Percentiles rank a stretch among this genome's conserved stretches.
These are phyloP conservation scores for Eucalyptus leucophloia DNA, from an alignment of 345 rosid genomes.

Conservation along the genomic window DNA sequence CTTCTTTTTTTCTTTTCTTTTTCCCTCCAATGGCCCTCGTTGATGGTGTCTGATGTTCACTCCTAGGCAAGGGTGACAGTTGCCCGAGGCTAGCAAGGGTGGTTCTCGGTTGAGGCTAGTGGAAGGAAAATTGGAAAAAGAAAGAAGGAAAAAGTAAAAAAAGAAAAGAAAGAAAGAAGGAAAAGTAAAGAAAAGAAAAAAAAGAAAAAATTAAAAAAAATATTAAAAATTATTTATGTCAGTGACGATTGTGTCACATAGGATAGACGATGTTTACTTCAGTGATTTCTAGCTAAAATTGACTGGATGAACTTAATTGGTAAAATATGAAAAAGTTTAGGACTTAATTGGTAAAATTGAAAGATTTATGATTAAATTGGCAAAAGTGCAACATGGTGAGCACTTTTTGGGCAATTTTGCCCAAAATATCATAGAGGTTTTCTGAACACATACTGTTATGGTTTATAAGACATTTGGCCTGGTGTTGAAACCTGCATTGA, in stretches of 20 bases:
- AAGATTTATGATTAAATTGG: too few relatives aligned
- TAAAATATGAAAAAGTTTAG: too few relatives aligned
- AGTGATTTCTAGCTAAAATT: too few relatives aligned
- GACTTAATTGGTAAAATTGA: background rate
- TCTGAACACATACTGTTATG: background rate
- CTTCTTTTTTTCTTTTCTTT: too few relatives aligned
- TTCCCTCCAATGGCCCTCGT: background rate
- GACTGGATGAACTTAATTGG: too few relatives aligned
- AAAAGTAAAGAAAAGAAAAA: background rate
- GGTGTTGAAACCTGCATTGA: background rate
- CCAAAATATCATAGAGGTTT: background rate
- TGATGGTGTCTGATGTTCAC: background rate
- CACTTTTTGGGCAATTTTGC: too few relatives aligned
- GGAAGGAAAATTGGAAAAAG: background rate
- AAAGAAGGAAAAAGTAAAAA: background rate
- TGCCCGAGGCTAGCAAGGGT: background rate
- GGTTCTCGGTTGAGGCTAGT: background rate
- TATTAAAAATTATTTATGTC: too few relatives aligned
- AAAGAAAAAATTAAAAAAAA: too few relatives aligned
- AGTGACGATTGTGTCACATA: rapidly evolving
- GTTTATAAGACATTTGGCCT: background rate
- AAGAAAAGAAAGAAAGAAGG: background rate
- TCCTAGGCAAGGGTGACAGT: background rate
- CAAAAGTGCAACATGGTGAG: rapidly evolving
- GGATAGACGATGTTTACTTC: background rate